A percentile compares a stretch with the other conserved stretches of the same genome.
Conservation (phyloP, 177 flowering plant species). For the Vitis hybrid region DNA sequence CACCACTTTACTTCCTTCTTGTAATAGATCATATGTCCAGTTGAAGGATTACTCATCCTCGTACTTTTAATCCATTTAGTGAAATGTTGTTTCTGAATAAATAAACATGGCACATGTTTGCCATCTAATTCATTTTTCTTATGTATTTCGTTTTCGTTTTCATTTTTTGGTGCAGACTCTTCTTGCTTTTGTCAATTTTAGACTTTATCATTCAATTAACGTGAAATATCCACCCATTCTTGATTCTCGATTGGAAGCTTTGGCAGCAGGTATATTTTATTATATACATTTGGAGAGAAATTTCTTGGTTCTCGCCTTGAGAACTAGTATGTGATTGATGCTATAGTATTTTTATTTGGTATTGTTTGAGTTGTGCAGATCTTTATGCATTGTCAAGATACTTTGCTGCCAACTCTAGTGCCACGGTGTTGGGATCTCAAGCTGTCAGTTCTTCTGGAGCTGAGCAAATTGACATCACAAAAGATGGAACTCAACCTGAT, state of each 20-base stretch:
- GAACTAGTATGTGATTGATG: no score
- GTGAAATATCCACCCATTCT: slow-evolving; percentile 91
- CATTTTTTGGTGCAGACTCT: slow-evolving; percentile 60
- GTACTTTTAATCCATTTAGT: no score
- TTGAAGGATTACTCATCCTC: no score
- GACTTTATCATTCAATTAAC: slow-evolving; percentile 72
- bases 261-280: slow-evolving; percentile 68
- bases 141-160: neutral
- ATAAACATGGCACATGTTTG: neutral
- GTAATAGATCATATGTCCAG: no score
- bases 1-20: no score
- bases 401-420: slow-evolving; percentile 46
- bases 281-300: neutral
- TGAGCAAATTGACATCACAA: slow-evolving; percentile 29
- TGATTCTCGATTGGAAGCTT: slow-evolving; percentile 79
- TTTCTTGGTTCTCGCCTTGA: neutral
- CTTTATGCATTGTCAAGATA: slow-evolving; percentile 80
- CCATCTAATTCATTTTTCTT: neutral
- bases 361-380: slow-evolving; percentile 40
- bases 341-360: neutral
- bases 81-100: neutral
- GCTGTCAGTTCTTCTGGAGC: slow-evolving; percentile 27
- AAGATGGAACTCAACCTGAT: slow-evolving; percentile 23
- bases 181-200: slow-evolving; percentile 71
- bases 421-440: slow-evolving; percentile 24